Conservation (phyloP, 257 asterid species). For the Echites panduratus region DNA sequence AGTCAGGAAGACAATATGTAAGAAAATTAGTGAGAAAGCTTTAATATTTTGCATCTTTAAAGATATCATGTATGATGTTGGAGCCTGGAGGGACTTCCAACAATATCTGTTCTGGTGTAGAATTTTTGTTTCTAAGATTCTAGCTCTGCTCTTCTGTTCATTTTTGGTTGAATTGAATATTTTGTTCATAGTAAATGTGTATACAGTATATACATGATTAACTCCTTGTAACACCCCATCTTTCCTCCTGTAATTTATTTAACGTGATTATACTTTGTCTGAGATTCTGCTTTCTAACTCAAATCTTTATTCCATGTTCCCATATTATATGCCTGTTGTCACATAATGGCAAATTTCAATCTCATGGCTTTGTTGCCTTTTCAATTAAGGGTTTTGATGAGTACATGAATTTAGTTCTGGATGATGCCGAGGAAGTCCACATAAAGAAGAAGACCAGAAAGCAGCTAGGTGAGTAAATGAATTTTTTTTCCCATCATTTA, state of each 20-base stretch:
- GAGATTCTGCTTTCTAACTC: neutral
- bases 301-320: neutral
- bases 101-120: neutral
- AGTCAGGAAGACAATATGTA: neutral
- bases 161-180: neutral
- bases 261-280: neutral
- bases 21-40: neutral
- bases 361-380: neutral
- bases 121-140: neutral
- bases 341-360: neutral
- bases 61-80: neutral
- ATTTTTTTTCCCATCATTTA: neutral
- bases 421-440: constrained; percentile 59
- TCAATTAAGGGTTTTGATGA: constrained; percentile 43
- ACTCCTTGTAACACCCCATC: neutral
- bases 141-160: neutral
- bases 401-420: constrained; percentile 54
- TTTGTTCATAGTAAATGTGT: neutral
- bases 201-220: neutral
- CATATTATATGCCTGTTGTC: neutral
- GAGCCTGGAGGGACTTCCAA: neutral
- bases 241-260: neutral
- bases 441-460: constrained; percentile 52
- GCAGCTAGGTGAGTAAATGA: constrained; percentile 36
- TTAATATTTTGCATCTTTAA: neutral